Conservation (phyloP, 2,329 filamentous ascomycete genomes). For the Metarhizium brunneum region DNA sequence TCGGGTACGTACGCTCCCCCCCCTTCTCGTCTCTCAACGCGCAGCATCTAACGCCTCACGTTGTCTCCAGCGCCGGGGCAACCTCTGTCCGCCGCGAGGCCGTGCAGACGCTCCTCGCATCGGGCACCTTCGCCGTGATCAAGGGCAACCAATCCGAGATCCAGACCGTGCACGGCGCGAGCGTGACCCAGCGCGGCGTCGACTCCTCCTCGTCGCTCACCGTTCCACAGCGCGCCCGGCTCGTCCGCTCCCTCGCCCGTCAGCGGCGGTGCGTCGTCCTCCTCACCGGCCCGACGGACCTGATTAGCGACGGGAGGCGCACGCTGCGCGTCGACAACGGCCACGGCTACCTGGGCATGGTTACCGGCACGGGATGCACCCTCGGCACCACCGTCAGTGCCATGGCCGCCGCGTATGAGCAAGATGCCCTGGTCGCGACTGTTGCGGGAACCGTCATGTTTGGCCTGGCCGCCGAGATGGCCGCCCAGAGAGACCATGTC, state of each 20-base stretch:
- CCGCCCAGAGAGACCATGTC: conserved; percentile 56
- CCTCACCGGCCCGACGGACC: conserved; percentile 72
- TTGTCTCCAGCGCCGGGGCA: conserved; percentile 55
- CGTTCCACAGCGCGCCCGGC: conserved; percentile 39
- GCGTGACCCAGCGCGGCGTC: conserved; percentile 62
- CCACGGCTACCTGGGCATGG: conserved; percentile 56
- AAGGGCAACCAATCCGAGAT: conserved; percentile 95
- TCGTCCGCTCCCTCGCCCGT: conserved; percentile 59
- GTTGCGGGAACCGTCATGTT: conserved; percentile 68
- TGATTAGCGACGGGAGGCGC: conserved; percentile 63
- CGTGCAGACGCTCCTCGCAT: conserved; percentile 59
- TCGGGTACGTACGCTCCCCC: conserved; percentile 50
- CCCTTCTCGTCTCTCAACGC: background rate
- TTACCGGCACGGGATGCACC: conserved; percentile 79
- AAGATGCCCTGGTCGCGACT: conserved; percentile 62
- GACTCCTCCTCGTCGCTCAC: conserved; percentile 60
- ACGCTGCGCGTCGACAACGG: conserved; percentile 68
- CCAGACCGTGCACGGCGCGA: conserved; percentile 54
- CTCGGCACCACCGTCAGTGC: conserved; percentile 75
- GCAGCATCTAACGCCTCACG: background rate
- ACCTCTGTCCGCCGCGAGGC: conserved; percentile 64
- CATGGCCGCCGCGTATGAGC: conserved; percentile 53
- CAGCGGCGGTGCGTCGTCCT: conserved; percentile 67
- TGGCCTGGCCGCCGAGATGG: conserved; percentile 62
- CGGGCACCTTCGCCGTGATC: conserved; percentile 76